These are phyloP conservation scores for Daldinia vernicosa DNA, from an alignment of 495 filamentous ascomycete genomes.

Conservation along the genomic window DNA sequence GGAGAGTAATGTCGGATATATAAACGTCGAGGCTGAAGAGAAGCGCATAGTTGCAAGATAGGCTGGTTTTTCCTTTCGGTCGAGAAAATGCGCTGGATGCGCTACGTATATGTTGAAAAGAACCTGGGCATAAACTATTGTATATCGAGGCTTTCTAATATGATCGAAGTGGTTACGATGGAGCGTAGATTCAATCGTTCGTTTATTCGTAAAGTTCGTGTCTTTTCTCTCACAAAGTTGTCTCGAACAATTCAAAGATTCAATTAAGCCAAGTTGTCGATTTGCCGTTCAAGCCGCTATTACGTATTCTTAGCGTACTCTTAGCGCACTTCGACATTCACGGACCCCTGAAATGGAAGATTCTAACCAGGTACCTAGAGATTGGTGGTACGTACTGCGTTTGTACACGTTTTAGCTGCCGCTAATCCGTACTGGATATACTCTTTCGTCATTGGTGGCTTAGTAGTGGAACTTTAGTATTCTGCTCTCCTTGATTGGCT, in stretches of 20 bases:
- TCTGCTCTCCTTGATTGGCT: background rate
- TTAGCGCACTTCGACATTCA: constrained; percentile 27
- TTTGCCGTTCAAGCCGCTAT: constrained; percentile 4
- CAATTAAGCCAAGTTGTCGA: constrained; percentile 30
- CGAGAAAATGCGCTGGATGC: constrained; percentile 29
- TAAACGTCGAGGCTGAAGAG: constrained; percentile 19
- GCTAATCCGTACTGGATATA: background rate
- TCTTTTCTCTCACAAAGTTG: constrained; percentile 4
- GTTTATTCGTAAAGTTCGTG: background rate
- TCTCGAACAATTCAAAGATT: constrained; percentile 23
- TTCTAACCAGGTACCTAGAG: no score
- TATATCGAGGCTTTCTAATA: constrained; percentile 2
- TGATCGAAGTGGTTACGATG: background rate
- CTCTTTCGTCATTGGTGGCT: background rate
- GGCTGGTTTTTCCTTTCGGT: background rate
- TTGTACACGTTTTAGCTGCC: constrained; percentile 18
- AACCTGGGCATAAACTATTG: constrained; percentile 14
- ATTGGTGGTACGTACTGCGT: background rate
- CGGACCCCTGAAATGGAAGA: constrained; percentile 26
- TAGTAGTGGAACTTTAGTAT: background rate
- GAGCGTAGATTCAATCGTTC: background rate
- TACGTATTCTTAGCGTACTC: constrained; percentile 37
- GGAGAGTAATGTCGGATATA: constrained; percentile 27
- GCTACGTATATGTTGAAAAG: constrained; percentile 15
- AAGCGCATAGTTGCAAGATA: constrained; percentile 37